Evolutionary conservation across 2,329 filamentous ascomycete species (phyloP), one percentile per base, ranked within the genome.

Genomic region (Rhynchosporium agropyri): DNA sequence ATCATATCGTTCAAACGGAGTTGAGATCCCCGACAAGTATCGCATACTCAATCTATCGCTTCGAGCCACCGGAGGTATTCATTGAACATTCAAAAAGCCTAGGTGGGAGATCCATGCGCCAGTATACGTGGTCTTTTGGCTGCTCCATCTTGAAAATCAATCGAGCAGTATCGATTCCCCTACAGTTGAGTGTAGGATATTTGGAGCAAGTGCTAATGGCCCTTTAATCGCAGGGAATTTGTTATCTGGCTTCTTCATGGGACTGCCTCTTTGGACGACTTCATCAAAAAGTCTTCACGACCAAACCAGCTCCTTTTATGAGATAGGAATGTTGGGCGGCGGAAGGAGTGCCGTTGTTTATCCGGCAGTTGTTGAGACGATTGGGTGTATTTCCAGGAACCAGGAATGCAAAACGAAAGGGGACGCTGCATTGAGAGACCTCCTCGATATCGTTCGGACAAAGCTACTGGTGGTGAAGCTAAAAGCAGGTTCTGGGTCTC

Each of bases 201-300:
- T 20, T 20, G 20, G 20, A 20, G 20, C 20, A 20, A 20, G 20
- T 20, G 20, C 20, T 20, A 20, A 20, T 20, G 20, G 20, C 20
- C 20, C 20, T 20, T 20, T 20, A 20, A 20, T 20, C 20, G 20
- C 20, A 20, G 20, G 20, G 51, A 55, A 26, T 55, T 55, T 7
- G 42, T 55, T 3, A 55, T 55, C 4, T 55, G 51, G 51, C 51
- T 55, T 40, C 51, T 55, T 12, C 42, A 55, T 10, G 51, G 51
- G 1, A 36, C 7, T 26, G 1, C 6, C 10, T 42, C 33, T 6
- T 28, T 55, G n/a, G 42, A 55, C 33, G 38, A 42, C 1, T 55
- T 55, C 33, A 55, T 26, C 10, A 15, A 38, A 1, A 55, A 5
- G 51, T 42, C 26, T 42, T 4, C 20, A 20, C 20, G 51, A 42